Evolutionary conservation across 768 basidiomycete genomes (phyloP), one percentile per base, ranked within the genome.

Genomic region (Nidularia pulvinata): DNA sequence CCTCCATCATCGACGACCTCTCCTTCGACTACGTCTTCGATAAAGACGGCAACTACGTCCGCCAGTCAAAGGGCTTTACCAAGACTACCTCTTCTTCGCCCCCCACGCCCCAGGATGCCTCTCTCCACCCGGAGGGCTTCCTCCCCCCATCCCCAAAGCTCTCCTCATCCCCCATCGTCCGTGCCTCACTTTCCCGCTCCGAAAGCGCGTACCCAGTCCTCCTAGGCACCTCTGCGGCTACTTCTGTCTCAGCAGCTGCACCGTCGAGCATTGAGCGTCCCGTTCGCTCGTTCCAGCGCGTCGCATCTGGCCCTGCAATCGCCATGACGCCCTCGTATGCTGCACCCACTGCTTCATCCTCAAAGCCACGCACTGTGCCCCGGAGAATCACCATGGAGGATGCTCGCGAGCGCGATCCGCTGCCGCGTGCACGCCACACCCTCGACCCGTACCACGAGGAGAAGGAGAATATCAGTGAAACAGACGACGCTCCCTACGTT

Each of bases 11-110:
- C 55, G 78, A 81, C 49, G 85, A 86, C 60, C 78, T 87, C 49
- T 86, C 84, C 6, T 87, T 89, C 65, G 83, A 84, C 59, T 89
- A 85, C 55, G 74, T 81, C 57, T 73, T 71, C 44, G 82, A 84
- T 69, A 70, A 74, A 9, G 70, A 80, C 6, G 85, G 85, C 6
- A 78, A 85, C 54, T 72, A 75, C 52, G 70, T 84, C 46, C 82
- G 86, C 10, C 72, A 79, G 14, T 81, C 83, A 5, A 85, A 84
- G 61, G 79, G 80, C 44, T 75, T 65, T 7, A 69, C 72, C 49
- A 78, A 79, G 61, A 74, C 74, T 14, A 75, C 72, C 54, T 54
- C 69, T 36, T 80, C 77, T 2, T 73, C 78, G 14, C 79, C 81
- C 1, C 70, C 76, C 22, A 79, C 77, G 6, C 74, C 78, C 4